Base-by-base conservation (phyloP, 352 stramenopile genomes). In the Phytophthora sojae region DNA sequence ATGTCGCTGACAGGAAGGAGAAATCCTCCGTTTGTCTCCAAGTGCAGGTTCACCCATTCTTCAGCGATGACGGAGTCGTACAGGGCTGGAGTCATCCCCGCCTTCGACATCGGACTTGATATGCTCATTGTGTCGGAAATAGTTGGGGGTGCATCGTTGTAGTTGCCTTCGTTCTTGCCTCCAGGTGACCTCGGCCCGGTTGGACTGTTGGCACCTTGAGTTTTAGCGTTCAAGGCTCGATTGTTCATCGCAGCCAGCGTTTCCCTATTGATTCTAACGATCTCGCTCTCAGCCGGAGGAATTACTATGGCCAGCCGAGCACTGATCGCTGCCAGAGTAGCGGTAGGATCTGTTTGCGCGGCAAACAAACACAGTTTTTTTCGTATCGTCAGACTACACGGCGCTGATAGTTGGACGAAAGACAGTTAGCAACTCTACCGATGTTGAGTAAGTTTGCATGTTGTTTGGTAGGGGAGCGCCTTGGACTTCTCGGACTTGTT, bases 21-120 rank as follows among this genome's bases (percentile, higher is more conserved):
- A 54, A 87, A 92, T 7, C 64, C 64, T 6, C 81, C 75, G 4
- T 73, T 82, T 0, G 75, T 84, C 57, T 90, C 83, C n/a, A 94
- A 39, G 26, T 94, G 86, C 1, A 90, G 51, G 58, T 95, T 94
- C 8, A 95, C 85, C 88, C 86, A 93, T 60, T 93, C 86, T 47
- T 95, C 88, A 8, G 88, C 83, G 19, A 93, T 80, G 15, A 93
- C 74, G 0, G 86, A 93, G 37, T 93, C 86, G 30, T 90, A 69
- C 3, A 91, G 73, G 5, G 77, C 72, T 8, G 80, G n/a, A 50
- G 65, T 59, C 32, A 83, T 75, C 5, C 57, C 67, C 35, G n/a
- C 59, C 26, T 76, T 85, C 37, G 54, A 30, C 50, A 4, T 73
- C n/a, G 63, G 60, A 56, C 60, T 80, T 3, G 51, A 62, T 14